phyloP scores from a whole-genome alignment of 129 eudicot species.

The Flaveria bidentis region DNA sequence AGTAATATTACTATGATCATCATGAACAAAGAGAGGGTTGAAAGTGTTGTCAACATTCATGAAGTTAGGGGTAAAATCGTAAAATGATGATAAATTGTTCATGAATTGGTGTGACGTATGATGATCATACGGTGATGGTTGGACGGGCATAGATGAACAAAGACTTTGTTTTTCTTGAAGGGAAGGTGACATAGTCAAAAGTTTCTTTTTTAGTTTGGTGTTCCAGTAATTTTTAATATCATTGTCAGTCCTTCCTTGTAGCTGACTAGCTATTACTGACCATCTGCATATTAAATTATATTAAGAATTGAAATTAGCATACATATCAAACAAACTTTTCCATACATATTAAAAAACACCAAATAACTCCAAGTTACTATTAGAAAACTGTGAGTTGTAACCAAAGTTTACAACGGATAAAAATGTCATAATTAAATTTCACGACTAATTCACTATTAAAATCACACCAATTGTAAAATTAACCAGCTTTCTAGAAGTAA shows the following conservation, averaged over 20 bases:
- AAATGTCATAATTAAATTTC: no score
- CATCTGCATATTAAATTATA: slow-evolving; percentile 50
- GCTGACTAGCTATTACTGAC: slow-evolving; percentile 72
- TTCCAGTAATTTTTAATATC: slow-evolving; percentile 90
- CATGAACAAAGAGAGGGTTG: not conserved
- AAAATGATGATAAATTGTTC: slow-evolving; percentile 30
- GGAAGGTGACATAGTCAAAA: slow-evolving; percentile 22
- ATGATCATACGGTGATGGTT: slow-evolving; percentile 31
- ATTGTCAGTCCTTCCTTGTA: slow-evolving; percentile 86
- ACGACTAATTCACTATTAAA: no score
- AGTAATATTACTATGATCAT: slow-evolving; percentile 18
- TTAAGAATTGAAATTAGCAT: not conserved
- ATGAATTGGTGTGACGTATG: slow-evolving; percentile 21
- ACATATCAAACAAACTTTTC: not conserved
- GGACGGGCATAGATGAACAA: slow-evolving; percentile 34
- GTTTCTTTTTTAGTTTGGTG: slow-evolving; percentile 71
- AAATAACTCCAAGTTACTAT: not conserved
- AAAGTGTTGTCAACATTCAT: slow-evolving; percentile 28
- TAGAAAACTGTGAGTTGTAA: no score
- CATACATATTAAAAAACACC: slow-evolving; percentile 7
- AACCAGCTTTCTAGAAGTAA: no score
- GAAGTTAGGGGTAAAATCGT: slow-evolving; percentile 27
- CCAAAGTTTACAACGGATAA: no score
- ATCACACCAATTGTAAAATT: no score
- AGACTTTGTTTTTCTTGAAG: slow-evolving; percentile 32